Evolutionary conservation across 2,329 filamentous ascomycete genomes (phyloP), one percentile per base, ranked within the genome.

Genomic region (Tympanopsis confertula): DNA sequence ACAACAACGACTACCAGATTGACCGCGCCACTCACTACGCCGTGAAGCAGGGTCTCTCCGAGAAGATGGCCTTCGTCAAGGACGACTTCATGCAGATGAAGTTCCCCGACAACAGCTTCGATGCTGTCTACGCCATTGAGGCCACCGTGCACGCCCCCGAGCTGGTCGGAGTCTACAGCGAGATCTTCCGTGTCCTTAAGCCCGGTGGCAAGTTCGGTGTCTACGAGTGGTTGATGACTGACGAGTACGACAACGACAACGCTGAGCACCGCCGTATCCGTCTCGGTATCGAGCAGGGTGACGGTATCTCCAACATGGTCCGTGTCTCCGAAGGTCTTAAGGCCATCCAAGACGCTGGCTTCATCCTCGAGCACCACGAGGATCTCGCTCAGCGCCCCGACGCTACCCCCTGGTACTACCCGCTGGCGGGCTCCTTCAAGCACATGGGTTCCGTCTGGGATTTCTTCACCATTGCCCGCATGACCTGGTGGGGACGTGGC

Each of bases 1-100:
- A 85, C 68, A 86, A 85, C 71, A 86, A 84, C 56, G 78, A 84
- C 60, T 86, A 86, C 63, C 82, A 86, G 60, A 85, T 86, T 46
- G 70, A 85, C 57, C 75, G 82, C 43, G 81, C 80, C 4, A 78
- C 73, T 18, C 63, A 62, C 29, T 83, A 86, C 53, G 80, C 80
- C 2, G 59, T 67, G 46, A 74, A 76, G 52, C 78, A 82, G 54
- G 77, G 77, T 19, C 62, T 86, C 24, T 62, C 68, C 3, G 55
- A 81, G 49, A 75, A 82, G 59, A 60, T 84, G 46, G 69, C 63
- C 45, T 84, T 80, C 50, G 69, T 74, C 43, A 83, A 86, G 64
- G 82, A 80, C 28, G 82, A 86, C 51, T 86, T 86, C 56, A 84
- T 86, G 82, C 78, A 85, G 67, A 84, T 86, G 73, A 71, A 69